These are phyloP conservation scores for Allium fistulosum DNA, from an alignment of 106 monocot genomes.

Conservation along the genomic window DNA sequence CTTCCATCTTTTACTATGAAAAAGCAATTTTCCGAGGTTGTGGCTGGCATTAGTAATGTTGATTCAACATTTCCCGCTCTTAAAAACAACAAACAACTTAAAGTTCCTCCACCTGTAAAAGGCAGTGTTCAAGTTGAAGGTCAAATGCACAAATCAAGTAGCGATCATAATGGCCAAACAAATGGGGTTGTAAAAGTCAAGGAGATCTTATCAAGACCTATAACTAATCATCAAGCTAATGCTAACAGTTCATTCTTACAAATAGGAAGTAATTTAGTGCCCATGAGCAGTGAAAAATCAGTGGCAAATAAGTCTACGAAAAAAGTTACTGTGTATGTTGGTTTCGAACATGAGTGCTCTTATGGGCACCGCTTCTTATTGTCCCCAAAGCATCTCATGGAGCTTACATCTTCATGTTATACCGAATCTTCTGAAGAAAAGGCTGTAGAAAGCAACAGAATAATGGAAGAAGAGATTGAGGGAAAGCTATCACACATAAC, in stretches of 20 bases:
- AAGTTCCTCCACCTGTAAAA: conserved; percentile 22
- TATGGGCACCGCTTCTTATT: conserved; percentile 87
- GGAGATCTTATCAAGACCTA: conserved; percentile 10
- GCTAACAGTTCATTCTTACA: conserved; percentile 44
- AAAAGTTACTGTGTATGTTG: conserved; percentile 46
- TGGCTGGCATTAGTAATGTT: conserved; percentile 40
- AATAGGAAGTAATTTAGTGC: conserved; percentile 78
- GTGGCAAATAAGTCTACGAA: conserved; percentile 26
- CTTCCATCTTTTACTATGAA: conserved; percentile 67
- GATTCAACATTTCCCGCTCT: conserved; percentile 42
- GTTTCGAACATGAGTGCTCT: conserved; percentile 95
- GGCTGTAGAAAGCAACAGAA: conserved; percentile 12
- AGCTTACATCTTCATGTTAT: conserved; percentile 30
- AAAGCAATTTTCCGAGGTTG: conserved; percentile 94
- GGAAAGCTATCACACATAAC: conserved; percentile 17
- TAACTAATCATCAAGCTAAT: conserved; percentile 12
- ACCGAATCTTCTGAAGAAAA: conserved; percentile 23
- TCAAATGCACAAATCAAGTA: conserved; percentile 15
- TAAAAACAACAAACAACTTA: conserved; percentile 40
- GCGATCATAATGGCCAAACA: conserved; percentile 14
- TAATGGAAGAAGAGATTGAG: conserved; percentile 21
- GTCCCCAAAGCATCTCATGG: conserved; percentile 64
- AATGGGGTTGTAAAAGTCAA: conserved; percentile 14
- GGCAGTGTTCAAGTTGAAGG: conserved; percentile 18
- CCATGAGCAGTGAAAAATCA: conserved; percentile 34